A percentile compares a stretch with the other conserved stretches of the same genome.
These are phyloP conservation scores for Phytophthora multivora DNA, from an alignment of 352 stramenopile genomes.

Conservation along the genomic window DNA sequence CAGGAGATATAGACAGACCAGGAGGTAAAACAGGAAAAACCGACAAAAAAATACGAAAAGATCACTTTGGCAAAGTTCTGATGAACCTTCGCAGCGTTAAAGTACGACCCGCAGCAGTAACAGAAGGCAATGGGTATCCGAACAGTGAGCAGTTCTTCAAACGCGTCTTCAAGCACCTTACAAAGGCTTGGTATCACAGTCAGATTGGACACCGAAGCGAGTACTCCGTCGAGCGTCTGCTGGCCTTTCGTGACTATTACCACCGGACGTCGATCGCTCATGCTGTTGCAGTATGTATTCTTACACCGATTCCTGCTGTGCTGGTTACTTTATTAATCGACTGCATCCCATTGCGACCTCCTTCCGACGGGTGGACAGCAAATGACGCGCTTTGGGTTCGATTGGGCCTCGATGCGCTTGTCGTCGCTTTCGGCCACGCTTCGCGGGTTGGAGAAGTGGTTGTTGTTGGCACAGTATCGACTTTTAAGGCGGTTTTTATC, in stretches of 20 bases:
- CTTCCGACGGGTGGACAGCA: constrained; percentile 9
- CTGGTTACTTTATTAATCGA: constrained; percentile 8
- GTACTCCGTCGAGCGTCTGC: constrained; percentile 14
- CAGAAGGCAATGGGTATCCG: too few relatives aligned
- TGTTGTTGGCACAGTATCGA: constrained; percentile 8
- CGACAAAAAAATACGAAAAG: too few relatives aligned
- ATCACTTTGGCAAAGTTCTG: too few relatives aligned
- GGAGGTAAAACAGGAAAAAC: too few relatives aligned
- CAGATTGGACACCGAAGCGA: constrained; percentile 20
- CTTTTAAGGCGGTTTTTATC: background rate
- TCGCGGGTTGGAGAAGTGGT: constrained; percentile 23
- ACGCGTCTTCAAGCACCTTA: too few relatives aligned
- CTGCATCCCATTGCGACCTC: constrained; percentile 2
- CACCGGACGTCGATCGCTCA: constrained; percentile 6
- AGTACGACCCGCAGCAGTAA: too few relatives aligned
- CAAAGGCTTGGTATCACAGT: background rate
- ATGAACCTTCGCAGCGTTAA: too few relatives aligned
- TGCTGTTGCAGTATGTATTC: constrained; percentile 1
- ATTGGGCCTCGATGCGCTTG: constrained; percentile 6
- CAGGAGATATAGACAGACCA: too few relatives aligned
- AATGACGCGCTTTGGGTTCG: constrained; percentile 34
- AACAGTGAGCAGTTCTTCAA: too few relatives aligned
- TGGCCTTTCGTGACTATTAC: constrained; percentile 22
- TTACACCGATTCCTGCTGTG: constrained; percentile 9
- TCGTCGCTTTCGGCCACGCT: constrained; percentile 6